A percentile compares a stretch with the other conserved stretches of the same genome.
Conservation (phyloP, 768 basidiomycete genomes). For the Podaxis rugospora region DNA sequence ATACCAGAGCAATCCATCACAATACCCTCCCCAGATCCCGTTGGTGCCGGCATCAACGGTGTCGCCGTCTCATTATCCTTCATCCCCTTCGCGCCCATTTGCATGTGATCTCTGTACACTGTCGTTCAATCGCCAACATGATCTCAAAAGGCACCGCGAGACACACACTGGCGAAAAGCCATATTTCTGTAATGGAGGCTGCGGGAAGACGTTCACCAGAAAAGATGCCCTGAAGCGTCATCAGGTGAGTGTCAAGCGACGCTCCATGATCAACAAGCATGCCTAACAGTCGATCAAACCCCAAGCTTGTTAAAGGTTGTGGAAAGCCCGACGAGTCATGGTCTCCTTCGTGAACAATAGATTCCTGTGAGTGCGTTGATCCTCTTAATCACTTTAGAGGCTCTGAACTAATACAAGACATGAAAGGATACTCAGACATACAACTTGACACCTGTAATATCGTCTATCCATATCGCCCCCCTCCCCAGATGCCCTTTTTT, state of each 20-base stretch:
- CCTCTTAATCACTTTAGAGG: neutral
- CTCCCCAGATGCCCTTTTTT: neutral
- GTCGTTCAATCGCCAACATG: conserved; percentile 84
- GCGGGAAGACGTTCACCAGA: conserved; percentile 83
- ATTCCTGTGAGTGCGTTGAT: neutral
- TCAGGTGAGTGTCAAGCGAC: conserved; percentile 47
- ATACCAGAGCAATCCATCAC: conserved; percentile 17
- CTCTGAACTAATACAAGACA: neutral
- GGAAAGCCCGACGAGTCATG: conserved; percentile 61
- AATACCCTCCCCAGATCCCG: conserved; percentile 32
- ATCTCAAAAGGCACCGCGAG: conserved; percentile 79
- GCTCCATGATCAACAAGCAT: conserved; percentile 10
- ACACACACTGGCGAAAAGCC: conserved; percentile 86
- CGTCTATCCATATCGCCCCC: neutral
- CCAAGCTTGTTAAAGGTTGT: conserved; percentile 72
- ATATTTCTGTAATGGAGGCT: conserved; percentile 77
- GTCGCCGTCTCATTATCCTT: conserved; percentile 43
- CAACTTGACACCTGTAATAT: neutral
- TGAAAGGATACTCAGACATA: neutral
- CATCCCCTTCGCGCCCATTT: conserved; percentile 59
- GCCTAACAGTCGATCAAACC: conserved; percentile 10
- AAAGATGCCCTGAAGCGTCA: conserved; percentile 86
- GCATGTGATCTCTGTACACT: conserved; percentile 70
- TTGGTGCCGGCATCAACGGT: conserved; percentile 25
- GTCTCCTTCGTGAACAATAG: conserved; percentile 17